Evolutionary conservation across 164 flowering plant species (phyloP).

Genomic region (Umbilicus rupestris): DNA sequence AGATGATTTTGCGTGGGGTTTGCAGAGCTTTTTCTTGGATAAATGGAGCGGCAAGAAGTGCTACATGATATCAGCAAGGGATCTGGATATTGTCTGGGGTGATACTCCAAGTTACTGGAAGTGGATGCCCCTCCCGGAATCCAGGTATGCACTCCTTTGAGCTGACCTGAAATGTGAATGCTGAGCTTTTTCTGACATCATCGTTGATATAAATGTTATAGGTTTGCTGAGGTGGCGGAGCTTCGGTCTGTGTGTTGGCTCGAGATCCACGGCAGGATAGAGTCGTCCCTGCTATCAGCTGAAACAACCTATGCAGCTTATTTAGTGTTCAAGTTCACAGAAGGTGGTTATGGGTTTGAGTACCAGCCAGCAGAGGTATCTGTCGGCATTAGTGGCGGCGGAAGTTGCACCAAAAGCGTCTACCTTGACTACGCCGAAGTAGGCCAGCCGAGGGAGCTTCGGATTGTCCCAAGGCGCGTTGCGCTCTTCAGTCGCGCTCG

Average conservation of each 20-base stretch:
- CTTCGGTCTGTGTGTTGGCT: conserved; percentile 29
- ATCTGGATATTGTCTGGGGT: conserved; percentile 36
- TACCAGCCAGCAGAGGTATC: conserved; percentile 13
- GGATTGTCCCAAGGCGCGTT: background rate
- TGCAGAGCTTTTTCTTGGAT: conserved; percentile 44
- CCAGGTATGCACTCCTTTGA: conserved; percentile 23
- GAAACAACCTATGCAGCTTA: conserved; percentile 26
- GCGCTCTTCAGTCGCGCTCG: background rate
- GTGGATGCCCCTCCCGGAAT: conserved; percentile 22
- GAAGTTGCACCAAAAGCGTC: conserved; percentile 4
- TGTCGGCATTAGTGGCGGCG: conserved; percentile 7
- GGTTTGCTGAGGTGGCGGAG: conserved; percentile 36
- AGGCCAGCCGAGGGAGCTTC: background rate
- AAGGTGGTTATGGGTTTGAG: conserved; percentile 15
- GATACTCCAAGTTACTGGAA: conserved; percentile 39
- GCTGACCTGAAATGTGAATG: background rate
- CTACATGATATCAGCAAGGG: conserved; percentile 45
- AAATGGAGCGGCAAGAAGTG: conserved; percentile 48
- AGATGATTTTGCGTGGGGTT: too few relatives aligned
- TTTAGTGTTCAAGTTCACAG: conserved; percentile 21
- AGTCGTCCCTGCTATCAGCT: conserved; percentile 17
- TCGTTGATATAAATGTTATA: too few relatives aligned
- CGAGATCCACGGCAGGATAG: conserved; percentile 27
- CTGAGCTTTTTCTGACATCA: too few relatives aligned
- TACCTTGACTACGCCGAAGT: conserved; percentile 7